Conservation (phyloP, 371 early-diverging fungal species). For the Mortierella sp. region DNA sequence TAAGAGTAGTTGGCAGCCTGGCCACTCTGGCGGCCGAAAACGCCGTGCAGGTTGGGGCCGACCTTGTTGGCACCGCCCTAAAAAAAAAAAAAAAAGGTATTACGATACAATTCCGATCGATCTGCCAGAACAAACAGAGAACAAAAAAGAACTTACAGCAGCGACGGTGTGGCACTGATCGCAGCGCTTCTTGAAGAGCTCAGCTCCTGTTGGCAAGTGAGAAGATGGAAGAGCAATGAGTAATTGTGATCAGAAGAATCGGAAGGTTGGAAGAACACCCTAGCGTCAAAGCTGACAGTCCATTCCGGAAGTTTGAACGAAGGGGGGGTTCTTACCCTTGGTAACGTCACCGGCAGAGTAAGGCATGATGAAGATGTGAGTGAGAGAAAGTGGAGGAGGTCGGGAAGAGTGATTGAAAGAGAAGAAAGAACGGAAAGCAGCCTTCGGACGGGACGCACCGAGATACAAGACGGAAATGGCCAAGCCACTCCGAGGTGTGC, state of each 20-base stretch:
- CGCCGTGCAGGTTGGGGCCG: slow-evolving; percentile 96
- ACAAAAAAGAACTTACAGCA: slow-evolving; percentile 64
- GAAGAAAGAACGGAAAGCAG: slow-evolving; percentile 5
- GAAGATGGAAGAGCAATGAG: not conserved
- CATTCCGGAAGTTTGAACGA: not conserved
- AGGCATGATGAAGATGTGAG: slow-evolving; percentile 26
- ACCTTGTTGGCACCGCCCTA: slow-evolving; percentile 92
- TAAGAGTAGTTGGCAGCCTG: slow-evolving; percentile 89
- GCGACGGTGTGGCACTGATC: slow-evolving; percentile 98
- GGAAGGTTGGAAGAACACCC: not conserved
- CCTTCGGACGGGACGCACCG: not conserved
- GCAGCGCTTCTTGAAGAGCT: slow-evolving; percentile 99
- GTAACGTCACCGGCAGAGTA: slow-evolving; percentile 32
- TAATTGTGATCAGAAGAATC: slow-evolving; percentile 4
- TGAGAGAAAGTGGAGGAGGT: not conserved
- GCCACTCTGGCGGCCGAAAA: slow-evolving; percentile 93
- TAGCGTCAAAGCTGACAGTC: not conserved
- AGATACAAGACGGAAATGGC: not conserved
- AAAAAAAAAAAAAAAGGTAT: too few species aligned
- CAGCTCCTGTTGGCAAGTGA: slow-evolving; percentile 75
- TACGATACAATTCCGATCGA: too few species aligned
- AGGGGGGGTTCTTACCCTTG: slow-evolving; percentile 22
- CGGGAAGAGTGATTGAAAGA: not conserved
- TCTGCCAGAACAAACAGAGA: too few species aligned
- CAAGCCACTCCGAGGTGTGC: slow-evolving; percentile 21